These are phyloP conservation scores for Fragilaria radians DNA, from an alignment of 108 stramenopile species.

Conservation along the genomic window DNA sequence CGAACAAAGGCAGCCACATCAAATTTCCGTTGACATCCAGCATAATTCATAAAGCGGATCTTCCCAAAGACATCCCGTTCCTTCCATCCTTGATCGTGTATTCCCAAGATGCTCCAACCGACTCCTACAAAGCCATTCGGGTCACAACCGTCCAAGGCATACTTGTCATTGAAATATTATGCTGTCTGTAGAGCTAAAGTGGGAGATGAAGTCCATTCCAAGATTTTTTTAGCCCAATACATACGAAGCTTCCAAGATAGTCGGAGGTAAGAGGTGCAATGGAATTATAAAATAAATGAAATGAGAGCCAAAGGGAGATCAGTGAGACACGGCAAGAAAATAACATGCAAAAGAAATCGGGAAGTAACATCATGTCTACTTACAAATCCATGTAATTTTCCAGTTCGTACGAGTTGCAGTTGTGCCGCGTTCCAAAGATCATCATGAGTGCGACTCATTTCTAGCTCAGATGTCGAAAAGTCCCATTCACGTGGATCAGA, in stretches of 20 bases:
- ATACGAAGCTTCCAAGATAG: slow-evolving; percentile 88
- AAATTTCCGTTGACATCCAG: slow-evolving; percentile 94
- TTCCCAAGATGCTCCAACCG: slow-evolving; percentile 95
- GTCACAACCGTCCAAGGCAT: slow-evolving; percentile 93
- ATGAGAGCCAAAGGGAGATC: no score
- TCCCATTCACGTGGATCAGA: slow-evolving; percentile 78
- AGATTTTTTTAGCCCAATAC: slow-evolving; percentile 99
- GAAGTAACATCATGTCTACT: no score
- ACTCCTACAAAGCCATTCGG: slow-evolving; percentile 98
- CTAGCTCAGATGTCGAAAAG: slow-evolving; percentile 82
- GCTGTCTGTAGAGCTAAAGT: slow-evolving; percentile 76
- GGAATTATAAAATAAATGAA: neutral
- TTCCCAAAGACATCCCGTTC: slow-evolving; percentile 96
- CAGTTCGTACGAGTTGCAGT: slow-evolving; percentile 82
- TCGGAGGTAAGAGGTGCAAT: neutral
- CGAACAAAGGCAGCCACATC: slow-evolving; percentile 79
- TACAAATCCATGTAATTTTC: slow-evolving; percentile 97
- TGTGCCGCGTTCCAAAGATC: slow-evolving; percentile 99
- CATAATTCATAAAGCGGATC: slow-evolving; percentile 96
- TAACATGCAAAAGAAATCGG: no score
- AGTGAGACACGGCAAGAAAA: no score
- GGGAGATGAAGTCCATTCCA: slow-evolving; percentile 94
- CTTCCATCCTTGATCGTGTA: slow-evolving; percentile 91
- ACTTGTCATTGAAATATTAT: slow-evolving; percentile 95
- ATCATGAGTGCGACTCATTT: slow-evolving; percentile 87